Evolutionary conservation across 2,329 filamentous ascomycete species (phyloP), one percentile per base, ranked within the genome.

Genomic region (Venturiaceae sp.): DNA sequence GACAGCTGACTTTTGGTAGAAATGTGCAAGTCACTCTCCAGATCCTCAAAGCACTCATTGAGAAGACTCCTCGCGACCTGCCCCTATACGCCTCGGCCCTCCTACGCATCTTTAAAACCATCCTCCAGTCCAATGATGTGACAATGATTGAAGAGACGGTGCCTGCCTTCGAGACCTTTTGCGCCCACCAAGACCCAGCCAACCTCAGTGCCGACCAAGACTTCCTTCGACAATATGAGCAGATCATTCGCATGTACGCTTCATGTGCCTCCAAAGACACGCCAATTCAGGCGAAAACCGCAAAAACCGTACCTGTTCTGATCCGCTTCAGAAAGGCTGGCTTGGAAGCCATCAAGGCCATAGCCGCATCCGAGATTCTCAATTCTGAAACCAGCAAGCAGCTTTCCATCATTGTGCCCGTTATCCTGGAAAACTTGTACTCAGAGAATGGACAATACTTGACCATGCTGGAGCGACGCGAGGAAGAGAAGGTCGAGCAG

Each of bases 11-110:
- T 13, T 2, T 36, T 32, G 58, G 21, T 66, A 94, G 90, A 64
- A 95, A 95, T 77, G 89, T 96, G 60, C 90, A 95, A 72, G 91
- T 99, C 63, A 96, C 92, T 2, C 84, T 99, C 60, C 88, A 95
- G 72, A 96, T 99, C 65, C 80, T 96, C 64, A 85, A 87, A 61
- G 90, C 92, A 50, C 80, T 99, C 66, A 91, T 97, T 72, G 92
- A 97, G 69, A 96, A 96, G 75, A 83, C 90, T 46, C 88, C 90
- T 61, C 88, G 92, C 70, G 92, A 96, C 70, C 83, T 96, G 53
- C 88, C 90, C 55, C 84, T 99, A 55, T 95, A 95, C 70, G 90
- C 90, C 53, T 82, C 83, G 62, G 90, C 88, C 67, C 85, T 96
- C 58, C 83, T 97, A 68, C 88, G 86, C 66, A 88, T 96, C 63